These are phyloP conservation scores for Phaeophleospora eucalypticola DNA, from an alignment of 2,329 filamentous ascomycete species.

Conservation along the genomic window DNA sequence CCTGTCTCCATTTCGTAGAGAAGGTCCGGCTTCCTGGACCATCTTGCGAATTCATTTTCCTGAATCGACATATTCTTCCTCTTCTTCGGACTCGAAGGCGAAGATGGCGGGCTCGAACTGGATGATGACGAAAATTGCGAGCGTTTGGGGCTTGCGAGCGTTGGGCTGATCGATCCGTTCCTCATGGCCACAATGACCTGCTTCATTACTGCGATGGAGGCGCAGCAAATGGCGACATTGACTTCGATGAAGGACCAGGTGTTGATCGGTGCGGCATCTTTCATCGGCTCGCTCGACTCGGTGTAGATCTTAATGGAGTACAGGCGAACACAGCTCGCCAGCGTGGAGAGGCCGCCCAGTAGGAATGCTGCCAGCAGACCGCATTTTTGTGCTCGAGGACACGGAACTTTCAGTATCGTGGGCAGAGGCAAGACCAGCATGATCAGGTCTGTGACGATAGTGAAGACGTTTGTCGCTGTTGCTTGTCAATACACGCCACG, in stretches of 20 bases:
- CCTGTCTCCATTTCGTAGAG: not conserved
- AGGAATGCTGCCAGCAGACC: slow-evolving; percentile 31
- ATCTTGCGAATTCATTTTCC: not conserved
- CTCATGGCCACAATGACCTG: not conserved
- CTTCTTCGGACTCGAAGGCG: too few relatives aligned
- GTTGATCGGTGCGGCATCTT: slow-evolving; percentile 28
- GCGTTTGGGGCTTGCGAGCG: not conserved
- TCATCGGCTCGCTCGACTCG: slow-evolving; percentile 24
- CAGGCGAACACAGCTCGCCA: slow-evolving; percentile 29
- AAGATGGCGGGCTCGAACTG: too few relatives aligned
- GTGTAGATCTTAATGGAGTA: slow-evolving; percentile 31
- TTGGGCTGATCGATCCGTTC: not conserved
- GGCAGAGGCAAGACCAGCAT: slow-evolving; percentile 38
- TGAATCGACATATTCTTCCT: not conserved
- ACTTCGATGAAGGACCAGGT: slow-evolving; percentile 34
- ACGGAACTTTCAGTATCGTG: slow-evolving; percentile 36
- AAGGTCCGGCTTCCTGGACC: not conserved
- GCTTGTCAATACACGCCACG: too few relatives aligned
- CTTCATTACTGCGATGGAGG: slow-evolving; percentile 25
- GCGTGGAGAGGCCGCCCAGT: slow-evolving; percentile 25
- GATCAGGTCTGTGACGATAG: slow-evolving; percentile 37
- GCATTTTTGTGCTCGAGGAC: slow-evolving; percentile 31
- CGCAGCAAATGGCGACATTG: slow-evolving; percentile 31
- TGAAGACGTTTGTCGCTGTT: slow-evolving; percentile 31
- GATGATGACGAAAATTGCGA: too few relatives aligned